Conservation (phyloP, 176 grass and related monocot genomes). For the Pharus latifolius region DNA sequence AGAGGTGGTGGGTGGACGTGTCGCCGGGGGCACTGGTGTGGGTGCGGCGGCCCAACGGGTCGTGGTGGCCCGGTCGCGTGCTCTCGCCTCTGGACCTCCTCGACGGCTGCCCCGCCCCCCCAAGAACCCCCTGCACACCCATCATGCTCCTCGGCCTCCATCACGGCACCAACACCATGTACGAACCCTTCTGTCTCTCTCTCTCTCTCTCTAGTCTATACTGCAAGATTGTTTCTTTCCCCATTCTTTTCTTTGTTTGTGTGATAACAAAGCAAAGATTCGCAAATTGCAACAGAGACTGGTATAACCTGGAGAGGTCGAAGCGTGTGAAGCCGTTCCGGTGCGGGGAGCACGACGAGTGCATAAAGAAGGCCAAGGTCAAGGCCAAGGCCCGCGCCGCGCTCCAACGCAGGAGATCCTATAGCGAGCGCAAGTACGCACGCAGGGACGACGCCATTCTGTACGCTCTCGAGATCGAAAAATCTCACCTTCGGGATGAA, state of each 20-base stretch:
- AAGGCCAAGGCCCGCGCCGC: neutral
- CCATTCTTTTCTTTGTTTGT: no score
- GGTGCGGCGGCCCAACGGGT: conserved; percentile 53
- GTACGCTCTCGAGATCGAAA: conserved; percentile 46
- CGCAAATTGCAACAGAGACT: conserved; percentile 41
- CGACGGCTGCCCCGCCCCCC: conserved; percentile 13
- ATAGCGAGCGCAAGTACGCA: conserved; percentile 23
- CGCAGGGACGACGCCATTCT: conserved; percentile 52
- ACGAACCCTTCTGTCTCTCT: neutral
- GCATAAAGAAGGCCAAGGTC: conserved; percentile 31
- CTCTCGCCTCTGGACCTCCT: conserved; percentile 34
- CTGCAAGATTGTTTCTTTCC: no score
- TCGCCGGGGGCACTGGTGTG: conserved; percentile 40
- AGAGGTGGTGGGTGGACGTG: conserved; percentile 5
- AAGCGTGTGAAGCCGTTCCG: conserved; percentile 74
- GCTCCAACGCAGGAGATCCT: neutral
- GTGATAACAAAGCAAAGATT: no score
- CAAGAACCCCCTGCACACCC: conserved; percentile 27
- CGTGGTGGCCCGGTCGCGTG: conserved; percentile 66
- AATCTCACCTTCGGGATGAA: neutral
- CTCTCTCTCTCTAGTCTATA: no score
- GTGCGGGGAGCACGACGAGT: conserved; percentile 43
- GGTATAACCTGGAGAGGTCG: conserved; percentile 48
- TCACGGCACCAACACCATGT: conserved; percentile 34
- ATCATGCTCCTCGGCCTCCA: conserved; percentile 57